Base-by-base conservation (phyloP, 2,329 filamentous ascomycete genomes). In the Zopfia rhizophila region DNA sequence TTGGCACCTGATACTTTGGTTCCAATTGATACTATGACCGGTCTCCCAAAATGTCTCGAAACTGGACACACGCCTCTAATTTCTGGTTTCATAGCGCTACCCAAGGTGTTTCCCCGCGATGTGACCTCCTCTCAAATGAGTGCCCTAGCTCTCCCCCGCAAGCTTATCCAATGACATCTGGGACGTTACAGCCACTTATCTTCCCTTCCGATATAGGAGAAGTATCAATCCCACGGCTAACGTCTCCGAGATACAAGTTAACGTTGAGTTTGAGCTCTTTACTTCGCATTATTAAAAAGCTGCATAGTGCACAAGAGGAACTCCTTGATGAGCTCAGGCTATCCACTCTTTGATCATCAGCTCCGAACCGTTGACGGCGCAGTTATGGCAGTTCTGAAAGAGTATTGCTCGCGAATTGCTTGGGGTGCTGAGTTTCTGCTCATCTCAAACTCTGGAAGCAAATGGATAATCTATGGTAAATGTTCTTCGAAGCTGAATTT, bases 331-430 rank as follows among this genome's bases (percentile, higher is more conserved):
- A 46, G 22, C 30, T 54, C 8, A 47, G 35, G 38, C 50, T 54
- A 8, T 47, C 47, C 11, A 47, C 23, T 3, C 27, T 53, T n/a
- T 4, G 49, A 53, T 28, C 45, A 32, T 30, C 29, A 48, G 31
- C 39, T 44, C 11, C 43, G 45, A 27, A 29, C 35, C 5, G 19
- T 43, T 7, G 17, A 29, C 12, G 18, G n/a, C 47, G 5, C 51
- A 56, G 25, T 35, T 56, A 4, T 56, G 53, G 53, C 28, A 42
- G n/a, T 56, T 54, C 17, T 22, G 51, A 14, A 46, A 50, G 30
- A 56, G 51, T 27, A 54, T 54, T 25, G 53, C 53, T 3, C 32
- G 29, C 11, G 53, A 56, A 31, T 36, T 56, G 7, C 53, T 56
- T 4, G 50, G 54, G 17, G 41, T 56, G 3, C 43, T 56, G 10